Evolutionary conservation across 441 rosid species (phyloP), one percentile per base, ranked within the genome.

Genomic region (Hura crepitans): DNA sequence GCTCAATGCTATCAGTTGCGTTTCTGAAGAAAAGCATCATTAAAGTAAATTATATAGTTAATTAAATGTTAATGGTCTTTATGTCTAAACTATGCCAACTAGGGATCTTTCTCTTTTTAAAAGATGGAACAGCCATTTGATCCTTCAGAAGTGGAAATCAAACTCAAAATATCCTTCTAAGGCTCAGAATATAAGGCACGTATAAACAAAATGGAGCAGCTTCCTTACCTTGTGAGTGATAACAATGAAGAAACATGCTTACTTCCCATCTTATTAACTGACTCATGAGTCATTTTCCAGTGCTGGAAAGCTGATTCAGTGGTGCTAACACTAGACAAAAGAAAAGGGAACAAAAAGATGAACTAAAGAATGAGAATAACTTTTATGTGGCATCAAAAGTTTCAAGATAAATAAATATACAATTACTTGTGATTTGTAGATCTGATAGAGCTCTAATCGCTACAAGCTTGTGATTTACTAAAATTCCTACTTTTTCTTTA

Each of bases 251-350:
- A 73, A 25, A 77, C 87, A 71, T 95, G 87, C 57, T 83, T 80
- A 27, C 68, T 78, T 77, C 83, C 86, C 89, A 85, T 89, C 64
- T 80, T 84, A 68, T 82, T 85, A 30, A 88, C 78, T n/a, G 89
- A 83, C 56, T 83, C 86, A 20, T 61, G 82, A 39, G 91, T 82
- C 73, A 12, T 65, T 75, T 85, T 82, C 84, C 86, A 85, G 78
- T 84, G 97, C 74, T 85, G 74, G 49, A 84, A 82, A 69, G 91
- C 92, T 65, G 96, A 81, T 76, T 88, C 89, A 11, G 95, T 84
- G 31, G 85, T 78, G 69, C 78, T 85, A 73, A 83, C 90, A 59
- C 99, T 95, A 61, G 71, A 46, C 69, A 56, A 77, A 57, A 72
- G 64, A 72, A 53, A n/a, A 46, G 22, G 59, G 50, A 65, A 68